phyloP scores from a whole-genome alignment of 768 basidiomycete species.

The Paxillus ammoniavirescens region DNA sequence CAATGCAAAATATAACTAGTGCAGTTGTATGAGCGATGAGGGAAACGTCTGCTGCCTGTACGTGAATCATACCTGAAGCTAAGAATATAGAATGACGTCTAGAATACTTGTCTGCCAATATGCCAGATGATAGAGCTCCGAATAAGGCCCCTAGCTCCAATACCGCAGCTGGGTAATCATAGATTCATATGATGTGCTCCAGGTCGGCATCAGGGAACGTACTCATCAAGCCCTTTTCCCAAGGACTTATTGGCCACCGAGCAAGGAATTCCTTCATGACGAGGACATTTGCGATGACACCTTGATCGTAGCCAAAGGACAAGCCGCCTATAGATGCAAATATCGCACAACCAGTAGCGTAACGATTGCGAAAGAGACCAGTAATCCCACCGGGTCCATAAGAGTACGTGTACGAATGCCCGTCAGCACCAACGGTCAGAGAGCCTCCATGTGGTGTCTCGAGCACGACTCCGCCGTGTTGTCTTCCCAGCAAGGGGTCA shows the following conservation, averaged over 20 bases:
- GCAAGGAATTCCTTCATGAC: constrained; percentile 75
- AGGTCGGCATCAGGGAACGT: constrained; percentile 20
- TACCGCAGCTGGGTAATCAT: constrained; percentile 54
- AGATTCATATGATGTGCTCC: neutral
- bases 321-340: constrained; percentile 78
- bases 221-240: constrained; percentile 82
- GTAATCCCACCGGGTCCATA: constrained; percentile 71
- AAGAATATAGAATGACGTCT: constrained; percentile 63
- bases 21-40: neutral
- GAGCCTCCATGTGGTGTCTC: constrained; percentile 27
- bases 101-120: constrained; percentile 67
- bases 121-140: constrained; percentile 67
- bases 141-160: constrained; percentile 77
- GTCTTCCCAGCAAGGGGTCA: constrained; percentile 17
- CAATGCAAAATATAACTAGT: constrained; percentile 67
- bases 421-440: constrained; percentile 19
- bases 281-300: constrained; percentile 82
- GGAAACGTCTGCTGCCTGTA: neutral
- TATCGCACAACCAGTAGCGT: constrained; percentile 63
- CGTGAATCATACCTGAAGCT: constrained; percentile 56
- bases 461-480: constrained; percentile 19
- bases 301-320: constrained; percentile 83
- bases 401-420: constrained; percentile 54
- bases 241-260: constrained; percentile 68
- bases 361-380: constrained; percentile 64